phyloP scores from a whole-genome alignment of 345 rosid species.

The Populus deltoides region DNA sequence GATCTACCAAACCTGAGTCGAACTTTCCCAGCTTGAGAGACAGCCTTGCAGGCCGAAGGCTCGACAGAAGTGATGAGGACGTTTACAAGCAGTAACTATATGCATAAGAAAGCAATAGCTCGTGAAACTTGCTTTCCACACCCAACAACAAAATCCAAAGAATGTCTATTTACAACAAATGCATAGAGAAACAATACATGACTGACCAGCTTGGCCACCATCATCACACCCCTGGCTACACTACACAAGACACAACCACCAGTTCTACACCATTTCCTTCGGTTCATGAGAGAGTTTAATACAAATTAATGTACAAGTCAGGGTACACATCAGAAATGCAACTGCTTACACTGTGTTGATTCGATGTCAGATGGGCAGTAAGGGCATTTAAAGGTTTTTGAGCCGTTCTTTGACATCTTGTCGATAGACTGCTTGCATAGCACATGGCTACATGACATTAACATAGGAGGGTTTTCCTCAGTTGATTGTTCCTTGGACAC shows the following conservation, averaged over 20 bases:
- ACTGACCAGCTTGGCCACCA: slow-evolving; percentile 21
- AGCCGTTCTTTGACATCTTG: slow-evolving; percentile 49
- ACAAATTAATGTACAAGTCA: slow-evolving; percentile 19
- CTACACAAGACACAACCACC: slow-evolving; percentile 9
- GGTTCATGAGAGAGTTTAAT: slow-evolving; percentile 5
- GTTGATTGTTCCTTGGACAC: slow-evolving; percentile 65
- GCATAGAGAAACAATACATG: slow-evolving; percentile 25
- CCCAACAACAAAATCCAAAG: slow-evolving; percentile 18
- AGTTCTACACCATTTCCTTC: slow-evolving; percentile 16
- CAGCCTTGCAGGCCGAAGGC: not conserved
- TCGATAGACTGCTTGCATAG: slow-evolving; percentile 56
- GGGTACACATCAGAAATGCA: slow-evolving; percentile 42
- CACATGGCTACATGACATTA: slow-evolving; percentile 71
- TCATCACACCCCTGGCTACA: slow-evolving; percentile 12
- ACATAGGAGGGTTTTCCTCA: slow-evolving; percentile 64
- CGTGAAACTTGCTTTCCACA: not conserved
- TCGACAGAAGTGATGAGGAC: not conserved
- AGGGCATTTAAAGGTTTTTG: slow-evolving; percentile 58
- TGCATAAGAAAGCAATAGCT: not conserved
- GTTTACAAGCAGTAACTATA: not conserved
- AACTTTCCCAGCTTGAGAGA: not conserved
- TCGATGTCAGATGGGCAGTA: slow-evolving; percentile 49
- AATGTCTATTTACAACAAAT: slow-evolving; percentile 43
- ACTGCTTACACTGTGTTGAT: slow-evolving; percentile 45
- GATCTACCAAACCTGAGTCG: too few relatives aligned